Evolutionary conservation across 2,329 filamentous ascomycete genomes (phyloP), one percentile per base, ranked within the genome.

Genomic region (Alternaria sp.): DNA sequence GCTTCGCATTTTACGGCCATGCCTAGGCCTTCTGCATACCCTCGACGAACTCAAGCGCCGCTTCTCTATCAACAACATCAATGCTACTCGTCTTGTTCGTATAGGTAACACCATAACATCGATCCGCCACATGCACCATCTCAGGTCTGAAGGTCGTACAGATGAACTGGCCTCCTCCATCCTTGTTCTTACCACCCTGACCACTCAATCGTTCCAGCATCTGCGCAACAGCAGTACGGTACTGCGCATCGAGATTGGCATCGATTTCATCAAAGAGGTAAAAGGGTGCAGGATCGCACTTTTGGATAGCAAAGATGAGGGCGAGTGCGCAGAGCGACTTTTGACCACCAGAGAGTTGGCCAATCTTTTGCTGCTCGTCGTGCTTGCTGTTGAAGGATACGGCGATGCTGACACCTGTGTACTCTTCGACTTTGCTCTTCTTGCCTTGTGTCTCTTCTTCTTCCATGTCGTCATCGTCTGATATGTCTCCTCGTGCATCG

Each of bases 221-320:
- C 57, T 92, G 87, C 3, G 95, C 95, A 11, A 99, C 95, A 1
- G 95, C 94, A 1, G 95, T 97, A 62, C 95, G 91, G 82, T 99
- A 99, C 80, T 99, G 95, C 1, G 95, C 94, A 78, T 99, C 95
- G 24, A 99, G 87, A 77, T 99, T 99, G 78, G 95, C 95, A 75
- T 99, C 95, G 65, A 99, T 97, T 80, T 99, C 95, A 78, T 99
- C 95, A 71, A 99, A 99, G 73, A 99, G 94, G 78, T 99, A 97
- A 85, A 99, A 98, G 1, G 95, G 95, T 44, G 94, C 96, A 9
- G 94, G 95, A 77, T 99, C 95, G 61, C 94, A 97, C 69, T 94
- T 92, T 80, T 99, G 95, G 69, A 99, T 96, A n/a, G 95, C 95
- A 77, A 99, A 99, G 69, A 99, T 96, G 52, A 99, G 88, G 44